These are phyloP conservation scores for Lactifluus piperatus DNA, from an alignment of 768 basidiomycete genomes.

Conservation along the genomic window DNA sequence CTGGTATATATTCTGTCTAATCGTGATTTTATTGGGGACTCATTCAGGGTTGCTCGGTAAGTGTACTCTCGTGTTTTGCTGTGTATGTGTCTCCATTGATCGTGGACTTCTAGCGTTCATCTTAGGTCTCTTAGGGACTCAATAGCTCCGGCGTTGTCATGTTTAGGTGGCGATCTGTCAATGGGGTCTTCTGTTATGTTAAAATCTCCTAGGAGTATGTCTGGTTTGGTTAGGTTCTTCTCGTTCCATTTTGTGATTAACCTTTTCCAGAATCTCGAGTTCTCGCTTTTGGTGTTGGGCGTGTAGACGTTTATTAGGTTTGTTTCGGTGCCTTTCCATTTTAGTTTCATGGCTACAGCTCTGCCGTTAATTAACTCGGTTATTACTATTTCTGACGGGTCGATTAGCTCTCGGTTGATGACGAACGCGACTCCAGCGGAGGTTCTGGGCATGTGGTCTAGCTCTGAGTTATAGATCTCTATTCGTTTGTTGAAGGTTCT, in stretches of 20 bases:
- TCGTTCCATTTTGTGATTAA: background rate
- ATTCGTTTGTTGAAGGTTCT: background rate
- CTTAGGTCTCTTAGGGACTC: background rate
- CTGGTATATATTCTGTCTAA: background rate
- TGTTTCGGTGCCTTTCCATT: slow-evolving; percentile 13
- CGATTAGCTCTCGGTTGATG: background rate
- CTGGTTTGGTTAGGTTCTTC: background rate
- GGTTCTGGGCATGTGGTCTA: background rate
- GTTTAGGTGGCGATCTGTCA: background rate
- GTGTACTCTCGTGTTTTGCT: background rate
- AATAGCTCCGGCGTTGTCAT: accelerated
- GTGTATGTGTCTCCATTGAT: background rate
- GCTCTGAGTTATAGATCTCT: background rate
- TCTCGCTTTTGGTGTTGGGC: slow-evolving; percentile 4
- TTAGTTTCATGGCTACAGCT: background rate
- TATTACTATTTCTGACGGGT: accelerated
- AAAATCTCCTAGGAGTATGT: slow-evolving; percentile 1
- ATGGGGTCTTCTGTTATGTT: background rate
- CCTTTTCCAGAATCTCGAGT: slow-evolving; percentile 16
- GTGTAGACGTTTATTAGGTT: slow-evolving; percentile 22
- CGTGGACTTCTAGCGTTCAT: background rate
- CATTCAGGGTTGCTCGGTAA: background rate
- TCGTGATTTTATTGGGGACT: background rate
- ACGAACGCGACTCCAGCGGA: background rate
- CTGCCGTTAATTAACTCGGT: background rate